Evolutionary conservation across 2,329 filamentous ascomycete species (phyloP), one percentile per base, ranked within the genome.

Genomic region (Phialemonium atrogriseum): DNA sequence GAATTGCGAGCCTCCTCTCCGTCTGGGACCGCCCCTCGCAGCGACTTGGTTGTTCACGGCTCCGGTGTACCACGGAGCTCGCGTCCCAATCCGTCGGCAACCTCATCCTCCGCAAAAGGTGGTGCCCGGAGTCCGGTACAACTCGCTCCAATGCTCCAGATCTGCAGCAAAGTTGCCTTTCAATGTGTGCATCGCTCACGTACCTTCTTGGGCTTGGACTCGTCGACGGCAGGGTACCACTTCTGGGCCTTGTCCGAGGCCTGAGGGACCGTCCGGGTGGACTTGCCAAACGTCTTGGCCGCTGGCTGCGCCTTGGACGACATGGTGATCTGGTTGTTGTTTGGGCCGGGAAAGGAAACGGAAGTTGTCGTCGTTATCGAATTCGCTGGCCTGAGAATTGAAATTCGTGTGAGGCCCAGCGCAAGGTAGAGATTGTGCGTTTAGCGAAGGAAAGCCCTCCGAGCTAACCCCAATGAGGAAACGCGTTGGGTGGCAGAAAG

Each of bases 181-280:
- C n/a, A n/a, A n/a, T n/a, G n/a, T 29, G 42, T 48, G 41, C 36
- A 50, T 43, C 43, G 42, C 36, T 40, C 56, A 84, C 87, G 77
- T 78, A 98, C 91, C 84, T 93, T 89, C 80, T 88, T 94, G 58
- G 79, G 77, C 69, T 82, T 71, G 63, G 76, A 62, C 61, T 89
- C 84, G 68, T 95, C 89, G 67, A 93, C 84, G 62, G 86, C 84
- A 66, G 87, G 85, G 74, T 98, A 98, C 86, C 89, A 98, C 76
- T 95, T 96, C 77, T 84, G 80, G 58, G 89, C 89, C 84, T 93
- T 94, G 69, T 94, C 79, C 61, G 75, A 73, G 67, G 74, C 66
- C 68, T 84, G 78, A 66, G 84, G 87, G 66, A 95, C 81, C 67
- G 82, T 77, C 73, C 89, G 81, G 73, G 85, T 84, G 70, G 85